Conservation (phyloP, 208 protist genomes). For the Novymonas esmeraldas region DNA sequence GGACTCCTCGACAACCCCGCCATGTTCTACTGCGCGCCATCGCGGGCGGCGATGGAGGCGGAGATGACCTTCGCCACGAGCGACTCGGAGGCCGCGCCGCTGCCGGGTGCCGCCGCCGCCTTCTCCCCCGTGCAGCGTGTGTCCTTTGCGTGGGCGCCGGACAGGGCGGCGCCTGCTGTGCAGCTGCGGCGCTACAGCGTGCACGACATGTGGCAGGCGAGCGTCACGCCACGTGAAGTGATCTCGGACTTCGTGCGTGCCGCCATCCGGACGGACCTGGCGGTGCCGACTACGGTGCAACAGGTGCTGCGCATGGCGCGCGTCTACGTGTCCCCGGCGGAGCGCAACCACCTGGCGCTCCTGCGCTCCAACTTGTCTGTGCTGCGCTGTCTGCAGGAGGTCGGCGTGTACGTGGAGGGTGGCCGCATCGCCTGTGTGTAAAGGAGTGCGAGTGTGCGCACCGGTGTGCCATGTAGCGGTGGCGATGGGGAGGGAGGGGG, state of each 20-base stretch:
- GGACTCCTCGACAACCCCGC: constrained; percentile 88
- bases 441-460: neutral
- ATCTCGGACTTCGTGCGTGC: constrained; percentile 82
- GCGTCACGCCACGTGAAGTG: constrained; percentile 62
- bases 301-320: constrained; percentile 79
- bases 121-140: constrained; percentile 22
- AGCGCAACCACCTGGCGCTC: constrained; percentile 66
- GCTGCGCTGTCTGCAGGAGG: constrained; percentile 42
- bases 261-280: constrained; percentile 52
- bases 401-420: constrained; percentile 55
- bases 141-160: constrained; percentile 23
- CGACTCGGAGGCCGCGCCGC: neutral
- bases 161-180: neutral
- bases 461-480: no score
- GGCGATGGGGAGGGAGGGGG: no score
- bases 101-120: neutral
- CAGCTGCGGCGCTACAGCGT: constrained; percentile 17
- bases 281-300: constrained; percentile 62
- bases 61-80: constrained; percentile 10
- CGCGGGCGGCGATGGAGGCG: neutral
- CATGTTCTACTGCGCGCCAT: constrained; percentile 44
- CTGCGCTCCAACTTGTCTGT: constrained; percentile 66
- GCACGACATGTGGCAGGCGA: constrained; percentile 29
- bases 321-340: constrained; percentile 65
- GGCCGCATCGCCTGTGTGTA: constrained; percentile 28